Conservation (phyloP, 2,329 filamentous ascomycete genomes). For the Ophiostoma sp. region DNA sequence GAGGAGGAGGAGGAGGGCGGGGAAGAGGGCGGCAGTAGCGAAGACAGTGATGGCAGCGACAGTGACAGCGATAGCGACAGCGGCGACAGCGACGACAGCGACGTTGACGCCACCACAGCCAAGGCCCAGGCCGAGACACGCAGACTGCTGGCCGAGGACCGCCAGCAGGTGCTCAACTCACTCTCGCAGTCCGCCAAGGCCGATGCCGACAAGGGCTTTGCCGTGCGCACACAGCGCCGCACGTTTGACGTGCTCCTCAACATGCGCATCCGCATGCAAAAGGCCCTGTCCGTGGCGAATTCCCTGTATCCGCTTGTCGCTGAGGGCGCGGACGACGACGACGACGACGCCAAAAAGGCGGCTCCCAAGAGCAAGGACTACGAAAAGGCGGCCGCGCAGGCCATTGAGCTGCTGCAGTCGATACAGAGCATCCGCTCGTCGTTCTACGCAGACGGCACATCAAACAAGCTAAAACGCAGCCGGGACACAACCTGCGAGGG, state of each 20-base stretch:
- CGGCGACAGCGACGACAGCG: slow-evolving; percentile 33
- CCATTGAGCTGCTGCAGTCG: slow-evolving; percentile 63
- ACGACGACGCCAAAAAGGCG: slow-evolving; percentile 37
- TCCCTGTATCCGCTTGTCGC: slow-evolving; percentile 53
- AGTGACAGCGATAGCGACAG: slow-evolving; percentile 32
- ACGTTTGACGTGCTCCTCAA: slow-evolving; percentile 86
- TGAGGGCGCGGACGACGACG: slow-evolving; percentile 33
- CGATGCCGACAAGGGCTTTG: slow-evolving; percentile 78
- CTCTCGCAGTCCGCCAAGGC: slow-evolving; percentile 60
- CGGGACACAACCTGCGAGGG: slow-evolving; percentile 45
- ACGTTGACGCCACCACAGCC: slow-evolving; percentile 32
- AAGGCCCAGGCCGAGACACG: slow-evolving; percentile 54
- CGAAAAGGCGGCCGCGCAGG: slow-evolving; percentile 74
- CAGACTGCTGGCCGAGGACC: slow-evolving; percentile 62
- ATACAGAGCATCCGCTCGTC: slow-evolving; percentile 64
- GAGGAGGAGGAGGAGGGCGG: slow-evolving; percentile 32
- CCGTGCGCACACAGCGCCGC: slow-evolving; percentile 78
- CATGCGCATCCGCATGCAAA: slow-evolving; percentile 86
- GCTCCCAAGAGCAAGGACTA: slow-evolving; percentile 40
- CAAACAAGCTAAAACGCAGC: slow-evolving; percentile 38
- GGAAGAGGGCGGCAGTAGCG: slow-evolving; percentile 37
- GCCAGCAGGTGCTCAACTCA: slow-evolving; percentile 60
- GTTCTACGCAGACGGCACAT: slow-evolving; percentile 47
- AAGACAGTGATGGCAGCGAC: slow-evolving; percentile 40
- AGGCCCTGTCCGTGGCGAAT: slow-evolving; percentile 78